Base-by-base conservation (phyloP, 1,139 yeast genomes). In the Meyerozyma smithsonii region DNA sequence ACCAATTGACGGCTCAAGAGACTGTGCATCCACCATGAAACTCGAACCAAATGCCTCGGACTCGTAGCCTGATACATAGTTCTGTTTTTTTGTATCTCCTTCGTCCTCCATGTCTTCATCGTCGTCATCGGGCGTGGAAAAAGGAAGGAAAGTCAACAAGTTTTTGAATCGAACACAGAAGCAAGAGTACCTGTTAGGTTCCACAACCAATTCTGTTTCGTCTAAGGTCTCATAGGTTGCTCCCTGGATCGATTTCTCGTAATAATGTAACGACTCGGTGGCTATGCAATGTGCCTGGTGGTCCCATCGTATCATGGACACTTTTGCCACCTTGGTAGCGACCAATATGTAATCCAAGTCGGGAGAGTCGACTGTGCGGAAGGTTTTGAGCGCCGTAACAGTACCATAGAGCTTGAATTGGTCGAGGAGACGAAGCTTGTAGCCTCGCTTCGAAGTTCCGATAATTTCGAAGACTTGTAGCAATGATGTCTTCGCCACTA, bases 201-300 rank as follows among this genome's bases (percentile, higher is more conserved):
- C 96, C 0, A 83, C 68, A 23, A 81, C 62, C 47, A 87, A 67
- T 17, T 67, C 65, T 0, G 88, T 65, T 5, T 66, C 56, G 5
- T 66, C 55, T 39, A 71, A 60, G 43, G 62, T 72, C 55, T 72
- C 78, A 44, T 68, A 69, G 32, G 79, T 78, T 42, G 69, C 58
- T 41, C 67, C 72, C 50, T 65, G 75, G 41, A 85, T 71, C 35
- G 81, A 77, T 40, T 79, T 77, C 54, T 90, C 97, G 59, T 90
- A 92, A 58, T 77, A 88, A 61, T 92, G 99, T 41, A 92, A 68
- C 38, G 96, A 86, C 3, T 80, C 74, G 0, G 97, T 88, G 15
- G 75, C 67, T 11, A 92, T 69, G 0, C 74, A 52, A 45, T 77
- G 70, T 12, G 55, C 58, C 7, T 56, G 61, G 8, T 64, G 63